These are phyloP conservation scores for Inonotus obliquus DNA, from an alignment of 1,284 basidiomycete genomes.

Conservation along the genomic window DNA sequence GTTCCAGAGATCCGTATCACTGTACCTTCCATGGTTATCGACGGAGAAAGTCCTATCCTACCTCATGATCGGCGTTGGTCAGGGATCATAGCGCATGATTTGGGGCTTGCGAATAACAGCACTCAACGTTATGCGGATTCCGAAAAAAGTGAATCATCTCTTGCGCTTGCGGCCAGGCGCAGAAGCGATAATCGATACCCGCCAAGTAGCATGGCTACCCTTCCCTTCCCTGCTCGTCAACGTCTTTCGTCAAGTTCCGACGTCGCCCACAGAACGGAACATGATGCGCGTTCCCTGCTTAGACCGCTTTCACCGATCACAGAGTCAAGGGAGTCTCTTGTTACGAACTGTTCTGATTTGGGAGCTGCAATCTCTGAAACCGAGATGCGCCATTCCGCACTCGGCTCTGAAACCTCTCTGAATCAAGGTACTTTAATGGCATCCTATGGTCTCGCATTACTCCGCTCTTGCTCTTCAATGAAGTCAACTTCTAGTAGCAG, in stretches of 20 bases:
- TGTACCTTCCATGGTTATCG: neutral
- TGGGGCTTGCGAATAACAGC: neutral
- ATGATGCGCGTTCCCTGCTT: neutral
- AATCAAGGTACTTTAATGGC: neutral
- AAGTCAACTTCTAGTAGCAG: neutral
- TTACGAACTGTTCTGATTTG: neutral
- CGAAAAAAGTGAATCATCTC: neutral
- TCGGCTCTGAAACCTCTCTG: neutral
- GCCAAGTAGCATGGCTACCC: neutral
- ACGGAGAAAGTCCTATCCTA: neutral
- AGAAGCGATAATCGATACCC: neutral
- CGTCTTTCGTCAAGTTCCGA: neutral
- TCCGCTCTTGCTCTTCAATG: neutral
- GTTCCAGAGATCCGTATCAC: constrained; percentile 7
- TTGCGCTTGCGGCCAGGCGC: neutral
- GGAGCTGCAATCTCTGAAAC: neutral
- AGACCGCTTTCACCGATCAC: neutral
- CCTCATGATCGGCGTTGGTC: neutral
- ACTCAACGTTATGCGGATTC: neutral
- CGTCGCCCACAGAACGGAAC: neutral
- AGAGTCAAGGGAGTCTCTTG: neutral
- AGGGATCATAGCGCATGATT: neutral
- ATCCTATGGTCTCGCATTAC: neutral
- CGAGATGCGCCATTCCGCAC: neutral
- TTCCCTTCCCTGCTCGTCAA: neutral